Evolutionary conservation across 1,284 basidiomycete species (phyloP), one percentile per base, ranked within the genome.

Genomic region (Ceratobasidium sp.): DNA sequence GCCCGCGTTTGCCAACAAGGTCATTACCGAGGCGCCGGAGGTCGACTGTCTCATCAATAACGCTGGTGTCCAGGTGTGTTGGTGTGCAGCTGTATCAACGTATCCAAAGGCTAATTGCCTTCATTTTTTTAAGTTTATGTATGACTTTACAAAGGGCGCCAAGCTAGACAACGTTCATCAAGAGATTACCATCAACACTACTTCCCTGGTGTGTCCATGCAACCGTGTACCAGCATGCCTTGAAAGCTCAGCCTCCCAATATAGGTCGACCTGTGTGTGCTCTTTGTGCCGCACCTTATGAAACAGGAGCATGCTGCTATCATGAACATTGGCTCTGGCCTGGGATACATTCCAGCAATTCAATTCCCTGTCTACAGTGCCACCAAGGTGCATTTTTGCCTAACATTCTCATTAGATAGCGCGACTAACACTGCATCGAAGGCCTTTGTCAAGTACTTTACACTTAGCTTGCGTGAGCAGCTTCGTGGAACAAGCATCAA

Each of bases 31-130:
- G 65, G 83, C 84, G 76, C 83, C 84, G 4, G 84, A 85, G 60
- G 79, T 84, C 33, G 84, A 85, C 78, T 84, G 83, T 65, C 75
- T 85, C 64, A 82, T 84, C 80, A 84, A 84, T 80, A 85, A 85
- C 79, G 84, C 84, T 2, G 84, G 84, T 5, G 83, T 85, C 0
- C 84, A 85, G 74, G 47, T 35, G 17, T 2, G 3, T 4, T 51
- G n/a, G 11, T 31, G 39, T 35, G 28, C 39, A 42, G 13, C 8
- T 31, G 10, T 2, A 26, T 54, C 10, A 54, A 4, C 53, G 28
- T 31, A n/a, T 54, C 8, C 53, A 23, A 6, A 7, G 23, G 23
- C 53, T 54, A 23, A 54, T 7, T 26, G 53, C 4, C 5, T 54
- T 26, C 23, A 23, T 2, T 54, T 54, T 13, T 23, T 31, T n/a